A percentile compares a stretch with the other conserved stretches of the same genome.
Evolutionary conservation across 1,284 basidiomycete species (phyloP).

Genomic region (Caloboletus firmus): DNA sequence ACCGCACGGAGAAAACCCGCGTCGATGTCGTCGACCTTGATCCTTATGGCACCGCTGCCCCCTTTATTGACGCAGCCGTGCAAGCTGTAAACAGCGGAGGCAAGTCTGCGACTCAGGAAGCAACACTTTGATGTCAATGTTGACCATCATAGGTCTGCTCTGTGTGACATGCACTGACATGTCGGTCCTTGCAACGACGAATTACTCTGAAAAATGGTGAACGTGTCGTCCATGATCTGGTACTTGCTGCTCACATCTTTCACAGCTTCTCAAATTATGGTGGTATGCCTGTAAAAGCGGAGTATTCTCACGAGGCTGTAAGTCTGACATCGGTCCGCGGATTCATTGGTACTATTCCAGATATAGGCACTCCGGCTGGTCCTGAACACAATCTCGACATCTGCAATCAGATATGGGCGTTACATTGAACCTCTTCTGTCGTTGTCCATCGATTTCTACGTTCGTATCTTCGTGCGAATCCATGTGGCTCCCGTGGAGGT

Average conservation of each 20-base stretch:
- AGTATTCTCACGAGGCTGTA: slow-evolving; percentile 93
- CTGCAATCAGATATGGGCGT: slow-evolving; percentile 90
- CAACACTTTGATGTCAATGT: slow-evolving; percentile 2
- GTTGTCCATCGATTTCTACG: slow-evolving; percentile 97
- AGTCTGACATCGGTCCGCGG: slow-evolving; percentile 27
- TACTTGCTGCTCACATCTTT: not conserved
- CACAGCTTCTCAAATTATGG: slow-evolving; percentile 92
- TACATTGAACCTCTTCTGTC: slow-evolving; percentile 91
- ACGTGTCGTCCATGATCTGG: slow-evolving; percentile 10
- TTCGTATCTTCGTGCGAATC: slow-evolving; percentile 88
- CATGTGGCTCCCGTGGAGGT: slow-evolving; percentile 80
- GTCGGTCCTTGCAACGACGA: slow-evolving; percentile 89
- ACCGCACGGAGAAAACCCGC: slow-evolving; percentile 69
- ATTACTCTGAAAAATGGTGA: slow-evolving; percentile 96
- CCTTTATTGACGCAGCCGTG: slow-evolving; percentile 97
- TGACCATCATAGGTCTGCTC: slow-evolving; percentile 59
- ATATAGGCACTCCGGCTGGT: slow-evolving; percentile 84
- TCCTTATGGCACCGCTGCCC: slow-evolving; percentile 96
- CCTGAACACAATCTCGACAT: slow-evolving; percentile 80
- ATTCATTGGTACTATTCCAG: slow-evolving; percentile 3
- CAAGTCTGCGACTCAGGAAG: slow-evolving; percentile 30
- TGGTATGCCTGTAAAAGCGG: slow-evolving; percentile 87
- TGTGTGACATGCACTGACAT: slow-evolving; percentile 98
- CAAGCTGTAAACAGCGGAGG: slow-evolving; percentile 88
- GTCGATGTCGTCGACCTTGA: slow-evolving; percentile 97